These are phyloP conservation scores for Debaryomycetaceae sp. DNA, from an alignment of 1,139 yeast genomes.

Conservation along the genomic window DNA sequence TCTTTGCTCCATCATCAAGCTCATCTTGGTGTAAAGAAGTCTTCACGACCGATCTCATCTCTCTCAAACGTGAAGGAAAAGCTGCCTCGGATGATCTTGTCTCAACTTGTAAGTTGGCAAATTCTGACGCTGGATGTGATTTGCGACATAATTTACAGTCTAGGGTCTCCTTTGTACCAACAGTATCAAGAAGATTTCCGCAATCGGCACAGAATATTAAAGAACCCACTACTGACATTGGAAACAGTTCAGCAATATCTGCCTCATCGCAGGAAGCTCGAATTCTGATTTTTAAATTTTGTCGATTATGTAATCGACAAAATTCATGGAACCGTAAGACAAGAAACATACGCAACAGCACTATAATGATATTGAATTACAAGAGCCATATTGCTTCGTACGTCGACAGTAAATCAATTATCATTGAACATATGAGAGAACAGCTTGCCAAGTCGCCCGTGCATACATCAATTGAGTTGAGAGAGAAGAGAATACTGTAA, in stretches of 20 bases:
- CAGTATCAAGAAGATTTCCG: constrained; percentile 81
- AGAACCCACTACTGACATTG: constrained; percentile 92
- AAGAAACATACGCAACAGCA: no score
- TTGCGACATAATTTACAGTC: constrained; percentile 68
- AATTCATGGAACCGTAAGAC: not conserved
- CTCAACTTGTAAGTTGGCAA: constrained; percentile 77
- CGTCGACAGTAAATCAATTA: no score
- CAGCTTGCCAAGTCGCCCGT: no score
- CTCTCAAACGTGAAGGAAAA: constrained; percentile 78
- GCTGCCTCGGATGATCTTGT: constrained; percentile 88
- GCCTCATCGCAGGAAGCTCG: not conserved
- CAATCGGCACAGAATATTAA: constrained; percentile 92
- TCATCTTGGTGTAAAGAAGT: constrained; percentile 75
- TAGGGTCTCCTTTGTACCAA: constrained; percentile 45
- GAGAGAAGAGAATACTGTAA: no score
- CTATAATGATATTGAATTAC: no score
- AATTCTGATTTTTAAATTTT: not conserved
- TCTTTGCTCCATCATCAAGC: constrained; percentile 90
- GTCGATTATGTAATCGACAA: not conserved
- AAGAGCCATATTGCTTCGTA: no score
- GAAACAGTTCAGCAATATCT: not conserved
- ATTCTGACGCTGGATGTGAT: constrained; percentile 53
- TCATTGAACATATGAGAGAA: no score
- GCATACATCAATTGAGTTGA: no score
- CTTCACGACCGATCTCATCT: constrained; percentile 87